phyloP scores from a whole-genome alignment of 108 stramenopile genomes.

The Nitzschia sp. region DNA sequence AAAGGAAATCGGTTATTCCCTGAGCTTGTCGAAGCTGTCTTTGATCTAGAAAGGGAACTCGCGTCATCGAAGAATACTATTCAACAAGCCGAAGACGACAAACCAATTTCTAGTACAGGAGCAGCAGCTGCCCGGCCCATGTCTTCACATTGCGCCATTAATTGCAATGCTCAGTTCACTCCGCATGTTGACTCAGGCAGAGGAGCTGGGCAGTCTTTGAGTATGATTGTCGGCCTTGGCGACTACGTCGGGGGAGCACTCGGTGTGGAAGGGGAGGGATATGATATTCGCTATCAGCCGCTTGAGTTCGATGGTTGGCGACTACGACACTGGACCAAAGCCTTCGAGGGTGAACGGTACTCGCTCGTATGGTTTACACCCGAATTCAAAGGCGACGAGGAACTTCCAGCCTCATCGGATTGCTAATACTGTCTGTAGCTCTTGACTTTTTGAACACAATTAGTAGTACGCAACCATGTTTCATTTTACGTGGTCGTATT shows the following conservation, averaged over 20 bases:
- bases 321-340: constrained; percentile 92
- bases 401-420: too few relatives aligned
- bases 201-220: constrained; percentile 90
- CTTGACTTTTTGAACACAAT: too few relatives aligned
- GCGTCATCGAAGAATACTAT: constrained; percentile 60
- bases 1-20: constrained; percentile 87
- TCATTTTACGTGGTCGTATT: too few relatives aligned
- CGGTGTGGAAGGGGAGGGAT: constrained; percentile 82
- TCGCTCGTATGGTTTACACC: constrained; percentile 96
- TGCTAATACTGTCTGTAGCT: too few relatives aligned
- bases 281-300: constrained; percentile 89
- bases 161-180: constrained; percentile 91
- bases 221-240: constrained; percentile 91
- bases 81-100: not conserved
- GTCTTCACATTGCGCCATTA: constrained; percentile 66
- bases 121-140: not conserved
- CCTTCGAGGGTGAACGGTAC: constrained; percentile 91
- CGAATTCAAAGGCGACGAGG: constrained; percentile 71
- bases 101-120: not conserved
- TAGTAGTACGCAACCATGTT: too few relatives aligned
- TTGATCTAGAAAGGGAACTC: constrained; percentile 76
- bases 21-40: constrained; percentile 85
- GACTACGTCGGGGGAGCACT: constrained; percentile 88
- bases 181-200: constrained; percentile 93
- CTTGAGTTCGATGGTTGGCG: constrained; percentile 94